phyloP scores from a whole-genome alignment of 176 grass and related monocot genomes.

The Bothriochloa decipiens region DNA sequence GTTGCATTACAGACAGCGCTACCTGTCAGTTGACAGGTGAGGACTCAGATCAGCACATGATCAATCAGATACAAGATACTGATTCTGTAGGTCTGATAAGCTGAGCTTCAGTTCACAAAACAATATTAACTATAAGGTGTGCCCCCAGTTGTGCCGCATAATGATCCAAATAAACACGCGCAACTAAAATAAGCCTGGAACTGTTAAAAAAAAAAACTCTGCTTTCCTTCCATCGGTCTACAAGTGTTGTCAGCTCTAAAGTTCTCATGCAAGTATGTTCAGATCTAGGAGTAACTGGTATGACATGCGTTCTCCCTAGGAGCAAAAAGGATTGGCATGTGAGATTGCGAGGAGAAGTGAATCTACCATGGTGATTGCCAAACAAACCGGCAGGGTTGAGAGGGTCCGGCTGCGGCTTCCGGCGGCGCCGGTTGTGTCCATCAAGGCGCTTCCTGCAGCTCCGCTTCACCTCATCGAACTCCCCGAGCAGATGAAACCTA shows the following conservation, averaged over 20 bases:
- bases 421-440: constrained; percentile 79
- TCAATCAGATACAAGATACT: background rate
- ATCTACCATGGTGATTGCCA: constrained; percentile 68
- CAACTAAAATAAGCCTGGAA: background rate
- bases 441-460: constrained; percentile 91
- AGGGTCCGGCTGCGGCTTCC: constrained; percentile 74
- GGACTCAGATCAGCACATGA: constrained; percentile 3
- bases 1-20: background rate
- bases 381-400: constrained; percentile 63
- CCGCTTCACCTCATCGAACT: constrained; percentile 85
- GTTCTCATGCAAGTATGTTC: background rate
- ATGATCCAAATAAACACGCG: background rate
- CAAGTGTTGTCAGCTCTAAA: background rate
- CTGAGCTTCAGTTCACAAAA: background rate
- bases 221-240: background rate
- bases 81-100: constrained; percentile 3
- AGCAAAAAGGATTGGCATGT: background rate
- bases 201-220: background rate
- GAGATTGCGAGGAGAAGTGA: background rate
- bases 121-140: background rate
- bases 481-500: constrained; percentile 85
- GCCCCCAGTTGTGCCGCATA: background rate
- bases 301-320: background rate
- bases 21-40: constrained; percentile 8
- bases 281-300: background rate